Percentiles rank a stretch among this genome's conserved stretches.
Evolutionary conservation across 148 eudicot species (phyloP).

Genomic region (Simmondsia chinensis): DNA sequence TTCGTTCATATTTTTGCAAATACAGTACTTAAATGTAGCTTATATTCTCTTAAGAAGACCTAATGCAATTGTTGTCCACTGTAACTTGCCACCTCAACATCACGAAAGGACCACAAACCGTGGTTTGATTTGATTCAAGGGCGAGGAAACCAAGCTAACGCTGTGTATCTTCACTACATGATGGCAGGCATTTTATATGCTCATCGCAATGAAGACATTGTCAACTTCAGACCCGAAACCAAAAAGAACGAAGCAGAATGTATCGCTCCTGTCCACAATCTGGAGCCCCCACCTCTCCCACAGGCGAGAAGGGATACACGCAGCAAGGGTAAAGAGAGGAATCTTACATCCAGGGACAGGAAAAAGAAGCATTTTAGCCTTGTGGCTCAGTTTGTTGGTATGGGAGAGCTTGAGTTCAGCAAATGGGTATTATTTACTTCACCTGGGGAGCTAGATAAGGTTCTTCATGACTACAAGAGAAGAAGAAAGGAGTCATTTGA

Average conservation of each 20-base stretch:
- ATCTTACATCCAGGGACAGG: conserved; percentile 16
- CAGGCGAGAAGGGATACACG: conserved; percentile 14
- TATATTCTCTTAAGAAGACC: too few species aligned
- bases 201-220: conserved; percentile 79
- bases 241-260: conserved; percentile 9
- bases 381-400: conserved; percentile 43
- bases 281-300: conserved; percentile 11
- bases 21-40: too few species aligned
- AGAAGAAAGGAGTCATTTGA: conserved; percentile 31
- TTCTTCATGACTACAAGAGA: conserved; percentile 47
- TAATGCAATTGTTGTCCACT: too few species aligned
- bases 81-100: too few species aligned
- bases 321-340: conserved; percentile 7
- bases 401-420: conserved; percentile 55
- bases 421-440: conserved; percentile 56
- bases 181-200: conserved; percentile 72
- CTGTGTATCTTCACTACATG: too few species aligned
- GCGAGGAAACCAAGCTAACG: too few species aligned
- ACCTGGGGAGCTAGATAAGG: conserved; percentile 35
- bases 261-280: background rate
- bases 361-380: conserved; percentile 44
- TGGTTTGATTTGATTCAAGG: too few species aligned
- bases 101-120: too few species aligned
- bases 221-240: conserved; percentile 37
- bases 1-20: too few species aligned